These are phyloP conservation scores for Magnaporthiopsis incrustans DNA, from an alignment of 2,329 filamentous ascomycete species.

Conservation along the genomic window DNA sequence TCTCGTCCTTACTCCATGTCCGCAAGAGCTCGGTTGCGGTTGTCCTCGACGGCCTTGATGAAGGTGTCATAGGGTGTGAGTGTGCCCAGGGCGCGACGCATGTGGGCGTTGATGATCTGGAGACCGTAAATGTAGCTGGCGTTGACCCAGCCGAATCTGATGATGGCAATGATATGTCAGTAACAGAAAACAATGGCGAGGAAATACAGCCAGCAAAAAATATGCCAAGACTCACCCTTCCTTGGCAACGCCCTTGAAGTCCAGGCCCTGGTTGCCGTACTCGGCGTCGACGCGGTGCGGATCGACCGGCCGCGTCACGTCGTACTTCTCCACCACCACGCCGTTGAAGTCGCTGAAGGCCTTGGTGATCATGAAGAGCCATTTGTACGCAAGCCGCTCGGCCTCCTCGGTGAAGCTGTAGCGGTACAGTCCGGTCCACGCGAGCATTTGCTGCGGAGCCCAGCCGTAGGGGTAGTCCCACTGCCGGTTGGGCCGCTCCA, in stretches of 20 bases:
- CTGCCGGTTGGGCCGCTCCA: conserved; percentile 86
- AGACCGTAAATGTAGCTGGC: conserved; percentile 94
- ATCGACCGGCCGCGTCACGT: conserved; percentile 83
- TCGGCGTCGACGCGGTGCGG: conserved; percentile 93
- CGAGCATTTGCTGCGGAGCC: conserved; percentile 97
- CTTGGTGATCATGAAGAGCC: conserved; percentile 97
- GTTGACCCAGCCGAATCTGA: conserved; percentile 96
- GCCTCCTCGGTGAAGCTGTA: conserved; percentile 91
- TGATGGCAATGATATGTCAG: neutral
- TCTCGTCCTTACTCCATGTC: conserved; percentile 22
- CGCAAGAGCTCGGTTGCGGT: conserved; percentile 44
- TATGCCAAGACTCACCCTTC: conserved; percentile 97
- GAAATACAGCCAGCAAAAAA: neutral
- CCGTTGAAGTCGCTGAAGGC: conserved; percentile 98
- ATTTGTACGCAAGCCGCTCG: conserved; percentile 85
- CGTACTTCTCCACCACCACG: conserved; percentile 97
- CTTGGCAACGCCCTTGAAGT: conserved; percentile 91
- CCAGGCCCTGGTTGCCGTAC: conserved; percentile 92
- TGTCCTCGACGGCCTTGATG: conserved; percentile 55
- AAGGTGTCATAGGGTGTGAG: conserved; percentile 83
- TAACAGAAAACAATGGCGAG: neutral
- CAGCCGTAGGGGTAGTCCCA: conserved; percentile 99
- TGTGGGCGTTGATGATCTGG: conserved; percentile 79
- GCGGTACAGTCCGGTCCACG: conserved; percentile 85
- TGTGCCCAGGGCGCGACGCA: conserved; percentile 79